phyloP scores from a whole-genome alignment of 208 protist genomes.

The Crithidia thermophila region DNA sequence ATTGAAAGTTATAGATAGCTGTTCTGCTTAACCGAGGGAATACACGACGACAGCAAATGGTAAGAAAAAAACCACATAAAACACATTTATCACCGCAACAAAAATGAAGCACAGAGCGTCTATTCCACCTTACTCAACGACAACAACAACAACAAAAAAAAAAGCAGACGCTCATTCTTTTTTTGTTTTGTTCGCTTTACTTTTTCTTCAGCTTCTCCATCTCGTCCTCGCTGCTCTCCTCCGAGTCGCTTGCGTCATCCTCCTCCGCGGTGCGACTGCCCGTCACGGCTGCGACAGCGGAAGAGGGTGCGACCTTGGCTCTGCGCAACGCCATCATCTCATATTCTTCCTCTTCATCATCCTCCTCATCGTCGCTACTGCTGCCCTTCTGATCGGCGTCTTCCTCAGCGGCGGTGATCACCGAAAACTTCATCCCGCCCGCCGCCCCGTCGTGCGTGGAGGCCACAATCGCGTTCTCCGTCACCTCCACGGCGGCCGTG shows the following conservation, averaged over 20 bases:
- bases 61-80: too few relatives aligned
- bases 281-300: neutral
- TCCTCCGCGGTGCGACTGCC: neutral
- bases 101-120: too few relatives aligned
- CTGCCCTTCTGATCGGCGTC: constrained; percentile 3
- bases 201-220: constrained; percentile 41
- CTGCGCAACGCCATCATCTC: constrained; percentile 41
- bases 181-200: neutral
- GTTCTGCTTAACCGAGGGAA: too few relatives aligned
- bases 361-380: constrained; percentile 4
- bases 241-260: constrained; percentile 31
- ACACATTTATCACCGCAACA: too few relatives aligned
- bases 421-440: constrained; percentile 10
- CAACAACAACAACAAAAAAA: too few relatives aligned
- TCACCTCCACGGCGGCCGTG: constrained; percentile 12
- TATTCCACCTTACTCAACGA: too few relatives aligned
- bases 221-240: constrained; percentile 45
- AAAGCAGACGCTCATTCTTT: too few relatives aligned
- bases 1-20: too few relatives aligned
- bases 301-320: neutral
- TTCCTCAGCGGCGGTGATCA: constrained; percentile 5
- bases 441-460: constrained; percentile 9
- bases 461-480: constrained; percentile 35
- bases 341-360: constrained; percentile 32
- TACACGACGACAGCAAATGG: too few relatives aligned